Evolutionary conservation across 352 stramenopile genomes (phyloP).

Genomic region (Elongisporangium anandrum): DNA sequence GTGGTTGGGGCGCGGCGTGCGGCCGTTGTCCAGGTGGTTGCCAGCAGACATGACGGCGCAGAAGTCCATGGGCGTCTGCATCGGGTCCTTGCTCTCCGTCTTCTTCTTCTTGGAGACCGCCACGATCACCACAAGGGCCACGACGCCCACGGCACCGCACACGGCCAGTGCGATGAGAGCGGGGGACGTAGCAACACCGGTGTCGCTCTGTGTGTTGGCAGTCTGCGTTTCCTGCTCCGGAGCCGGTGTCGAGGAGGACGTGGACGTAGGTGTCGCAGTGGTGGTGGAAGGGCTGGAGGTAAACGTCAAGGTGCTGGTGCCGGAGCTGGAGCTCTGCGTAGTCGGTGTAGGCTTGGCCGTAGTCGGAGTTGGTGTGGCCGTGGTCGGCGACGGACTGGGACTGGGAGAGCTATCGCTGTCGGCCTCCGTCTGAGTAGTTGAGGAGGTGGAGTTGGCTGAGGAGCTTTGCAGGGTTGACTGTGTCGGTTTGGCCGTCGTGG

Average conservation of each 20-base stretch:
- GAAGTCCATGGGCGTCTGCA: background rate
- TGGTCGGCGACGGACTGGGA: background rate
- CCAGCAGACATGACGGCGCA: background rate
- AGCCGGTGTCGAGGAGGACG: constrained; percentile 5
- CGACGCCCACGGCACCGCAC: constrained; percentile 1
- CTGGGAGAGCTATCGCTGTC: background rate
- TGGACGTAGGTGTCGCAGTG: background rate
- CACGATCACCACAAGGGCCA: constrained; percentile 1
- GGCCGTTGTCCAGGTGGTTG: background rate
- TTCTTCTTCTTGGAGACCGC: constrained; percentile 8
- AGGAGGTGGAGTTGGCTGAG: background rate
- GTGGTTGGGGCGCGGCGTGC: background rate
- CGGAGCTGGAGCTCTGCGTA: constrained; percentile 1
- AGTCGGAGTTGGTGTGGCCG: background rate
- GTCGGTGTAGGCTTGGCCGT: background rate
- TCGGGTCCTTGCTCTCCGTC: constrained; percentile 6
- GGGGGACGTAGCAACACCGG: constrained; percentile 1
- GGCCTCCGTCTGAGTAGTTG: background rate
- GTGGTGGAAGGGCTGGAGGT: constrained; percentile 1
- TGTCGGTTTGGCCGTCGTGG: background rate
- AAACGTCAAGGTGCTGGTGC: background rate
- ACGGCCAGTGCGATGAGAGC: constrained; percentile 7
- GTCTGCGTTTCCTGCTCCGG: constrained; percentile 6
- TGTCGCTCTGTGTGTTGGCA: constrained; percentile 10
- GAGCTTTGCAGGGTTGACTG: background rate